Conservation (phyloP, 2,329 filamentous ascomycete species). For the Talaromyces atroroseus region DNA sequence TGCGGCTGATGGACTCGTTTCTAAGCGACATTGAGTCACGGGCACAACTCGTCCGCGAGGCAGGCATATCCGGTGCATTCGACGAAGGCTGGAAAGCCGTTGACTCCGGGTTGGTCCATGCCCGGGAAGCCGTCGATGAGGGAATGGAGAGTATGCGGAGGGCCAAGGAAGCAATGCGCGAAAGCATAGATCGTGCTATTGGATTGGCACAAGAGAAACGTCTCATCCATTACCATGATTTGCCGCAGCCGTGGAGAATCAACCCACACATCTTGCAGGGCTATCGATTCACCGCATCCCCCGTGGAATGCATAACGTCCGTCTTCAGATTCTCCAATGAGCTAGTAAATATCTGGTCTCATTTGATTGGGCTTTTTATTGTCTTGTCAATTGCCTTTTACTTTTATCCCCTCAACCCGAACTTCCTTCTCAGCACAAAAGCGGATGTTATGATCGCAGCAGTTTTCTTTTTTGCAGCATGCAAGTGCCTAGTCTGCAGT, state of each 20-base stretch:
- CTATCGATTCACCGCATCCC: slow-evolving; percentile 90
- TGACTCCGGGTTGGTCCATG: slow-evolving; percentile 70
- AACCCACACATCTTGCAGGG: slow-evolving; percentile 90
- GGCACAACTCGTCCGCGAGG: slow-evolving; percentile 66
- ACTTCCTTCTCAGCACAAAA: slow-evolving; percentile 81
- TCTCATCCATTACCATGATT: slow-evolving; percentile 80
- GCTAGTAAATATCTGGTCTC: slow-evolving; percentile 96
- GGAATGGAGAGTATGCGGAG: slow-evolving; percentile 76
- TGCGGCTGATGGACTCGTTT: slow-evolving; percentile 80
- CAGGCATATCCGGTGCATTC: slow-evolving; percentile 71
- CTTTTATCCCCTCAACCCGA: slow-evolving; percentile 83
- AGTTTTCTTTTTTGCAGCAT: slow-evolving; percentile 92
- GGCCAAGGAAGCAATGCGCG: slow-evolving; percentile 74
- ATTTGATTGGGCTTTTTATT: slow-evolving; percentile 80
- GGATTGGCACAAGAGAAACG: slow-evolving; percentile 69
- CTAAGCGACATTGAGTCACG: slow-evolving; percentile 78
- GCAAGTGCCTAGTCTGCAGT: slow-evolving; percentile 90
- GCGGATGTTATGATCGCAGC: slow-evolving; percentile 86
- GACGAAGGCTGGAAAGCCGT: slow-evolving; percentile 74
- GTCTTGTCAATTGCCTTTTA: slow-evolving; percentile 88
- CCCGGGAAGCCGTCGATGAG: slow-evolving; percentile 71
- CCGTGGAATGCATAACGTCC: slow-evolving; percentile 79
- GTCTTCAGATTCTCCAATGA: slow-evolving; percentile 86
- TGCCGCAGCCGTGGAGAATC: slow-evolving; percentile 86
- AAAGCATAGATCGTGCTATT: slow-evolving; percentile 77